Evolutionary conservation across 108 stramenopile species (phyloP).

Genomic region (Schizochytrium sp.): DNA sequence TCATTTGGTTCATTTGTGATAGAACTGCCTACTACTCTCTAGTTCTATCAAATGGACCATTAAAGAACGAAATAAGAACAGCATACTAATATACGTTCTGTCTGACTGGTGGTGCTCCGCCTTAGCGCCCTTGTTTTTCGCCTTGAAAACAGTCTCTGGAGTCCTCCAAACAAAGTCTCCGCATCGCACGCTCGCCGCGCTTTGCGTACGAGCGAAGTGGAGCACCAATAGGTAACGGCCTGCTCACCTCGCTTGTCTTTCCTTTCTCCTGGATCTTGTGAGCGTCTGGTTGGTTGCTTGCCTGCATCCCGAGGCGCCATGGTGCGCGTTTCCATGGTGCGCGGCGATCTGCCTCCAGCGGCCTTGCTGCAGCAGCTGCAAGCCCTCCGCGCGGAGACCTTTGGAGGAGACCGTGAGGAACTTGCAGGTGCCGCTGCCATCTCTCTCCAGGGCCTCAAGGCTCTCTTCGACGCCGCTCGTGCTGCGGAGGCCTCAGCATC

Average conservation of each 20-base stretch:
- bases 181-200: too few relatives aligned
- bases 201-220: too few relatives aligned
- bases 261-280: background rate
- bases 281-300: background rate
- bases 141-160: too few relatives aligned
- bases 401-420: background rate
- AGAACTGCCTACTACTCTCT: too few relatives aligned
- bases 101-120: too few relatives aligned
- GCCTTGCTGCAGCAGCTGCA: background rate
- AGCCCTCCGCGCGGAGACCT: background rate
- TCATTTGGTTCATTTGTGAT: too few relatives aligned
- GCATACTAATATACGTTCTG: too few relatives aligned
- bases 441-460: slow-evolving; percentile 1
- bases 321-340: background rate
- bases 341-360: slow-evolving; percentile 1
- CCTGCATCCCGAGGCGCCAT: background rate
- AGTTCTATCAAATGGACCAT: too few relatives aligned
- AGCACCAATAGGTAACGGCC: too few relatives aligned
- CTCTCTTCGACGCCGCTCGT: slow-evolving; percentile 19
- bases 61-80: too few relatives aligned
- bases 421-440: background rate
- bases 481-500: background rate
- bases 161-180: too few relatives aligned
- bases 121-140: too few relatives aligned
- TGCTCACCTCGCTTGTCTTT: background rate